A percentile compares a stretch with the other conserved stretches of the same genome.
Evolutionary conservation across 1,284 basidiomycete genomes (phyloP).

Genomic region (Ceratobasidium papillatum): DNA sequence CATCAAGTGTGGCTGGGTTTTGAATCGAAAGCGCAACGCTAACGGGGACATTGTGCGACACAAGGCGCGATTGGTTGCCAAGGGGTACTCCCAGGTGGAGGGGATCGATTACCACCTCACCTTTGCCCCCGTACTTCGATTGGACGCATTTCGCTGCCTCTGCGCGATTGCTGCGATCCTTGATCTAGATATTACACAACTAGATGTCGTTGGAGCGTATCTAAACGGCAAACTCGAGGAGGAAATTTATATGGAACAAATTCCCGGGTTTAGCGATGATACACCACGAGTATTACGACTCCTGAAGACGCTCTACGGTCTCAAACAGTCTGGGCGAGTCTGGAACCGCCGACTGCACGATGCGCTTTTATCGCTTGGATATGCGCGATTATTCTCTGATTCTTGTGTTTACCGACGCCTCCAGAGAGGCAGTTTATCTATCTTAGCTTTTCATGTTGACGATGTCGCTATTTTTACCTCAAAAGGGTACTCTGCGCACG

Average conservation of each 20-base stretch:
- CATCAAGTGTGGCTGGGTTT: conserved; percentile 6
- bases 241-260: conserved; percentile 50
- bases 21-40: not conserved
- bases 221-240: conserved; percentile 49
- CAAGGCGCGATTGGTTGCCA: conserved; percentile 1
- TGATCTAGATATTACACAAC: conserved; percentile 50
- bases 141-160: conserved; percentile 1
- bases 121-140: not conserved
- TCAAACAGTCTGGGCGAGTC: conserved; percentile 12
- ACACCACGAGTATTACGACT: not conserved
- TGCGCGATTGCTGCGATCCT: conserved; percentile 53
- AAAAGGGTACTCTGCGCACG: conserved; percentile 2
- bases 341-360: conserved; percentile 1
- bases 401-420: conserved; percentile 5
- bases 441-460: conserved; percentile 10
- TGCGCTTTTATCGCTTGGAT: conserved; percentile 1
- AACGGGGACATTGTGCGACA: not conserved
- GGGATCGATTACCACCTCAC: conserved; percentile 21
- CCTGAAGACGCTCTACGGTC: conserved; percentile 1
- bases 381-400: conserved; percentile 3
- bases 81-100: conserved; percentile 8
- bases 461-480: conserved; percentile 14
- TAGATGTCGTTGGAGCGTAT: conserved; percentile 52
- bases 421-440: not conserved
- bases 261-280: conserved; percentile 6